Base-by-base conservation (phyloP, 768 basidiomycete genomes). In the Rhizopogon vulgaris region DNA sequence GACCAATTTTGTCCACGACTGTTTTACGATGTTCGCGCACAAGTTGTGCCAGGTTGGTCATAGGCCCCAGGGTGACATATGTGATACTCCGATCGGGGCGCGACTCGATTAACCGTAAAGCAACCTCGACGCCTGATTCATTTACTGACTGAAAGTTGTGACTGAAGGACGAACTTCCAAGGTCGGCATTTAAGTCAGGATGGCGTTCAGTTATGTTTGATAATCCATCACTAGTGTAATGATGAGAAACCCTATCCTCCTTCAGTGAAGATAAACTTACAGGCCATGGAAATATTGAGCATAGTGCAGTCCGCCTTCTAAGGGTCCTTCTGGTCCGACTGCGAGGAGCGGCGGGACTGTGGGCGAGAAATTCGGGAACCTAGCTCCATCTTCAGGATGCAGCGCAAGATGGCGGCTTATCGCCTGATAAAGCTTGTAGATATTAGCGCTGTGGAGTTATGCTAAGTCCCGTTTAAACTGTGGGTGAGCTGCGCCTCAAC, bases 211-310 rank as follows among this genome's bases (percentile, higher is more conserved):
- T 68, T 45, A 89, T 87, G 32, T 71, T 72, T 2, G 80, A 75
- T 12, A 90, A 65, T 15, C 89, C 89, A 65, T 90, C 89, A 62
- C 87, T 90, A 58, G 11, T 38, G 15, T 38, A 22, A 12, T 38
- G 38, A 30, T 43, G 49, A 30, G 38, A 41, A 55, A 42, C 54
- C 27, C 28, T 22, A 49, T 25, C 54, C 36, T 32, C 12, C 14
- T 25, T 12, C 3, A 14, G 15, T 25, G 25, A 47, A 37, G 18
- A 27, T 36, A 11, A 10, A 66, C 73, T 38, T 55, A 82, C 89
- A 76, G 80, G 59, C 90, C 90, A 59, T 91, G 90, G 61, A 96
- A 95, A 64, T 90, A 92, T 56, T 84, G 77, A 12, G 93, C 94
- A 48, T 77, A 84, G 61, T 88, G 85, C 6, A 78, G 63, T 17